Conservation (phyloP, 495 filamentous ascomycete genomes). For the Peziza echinospora region DNA sequence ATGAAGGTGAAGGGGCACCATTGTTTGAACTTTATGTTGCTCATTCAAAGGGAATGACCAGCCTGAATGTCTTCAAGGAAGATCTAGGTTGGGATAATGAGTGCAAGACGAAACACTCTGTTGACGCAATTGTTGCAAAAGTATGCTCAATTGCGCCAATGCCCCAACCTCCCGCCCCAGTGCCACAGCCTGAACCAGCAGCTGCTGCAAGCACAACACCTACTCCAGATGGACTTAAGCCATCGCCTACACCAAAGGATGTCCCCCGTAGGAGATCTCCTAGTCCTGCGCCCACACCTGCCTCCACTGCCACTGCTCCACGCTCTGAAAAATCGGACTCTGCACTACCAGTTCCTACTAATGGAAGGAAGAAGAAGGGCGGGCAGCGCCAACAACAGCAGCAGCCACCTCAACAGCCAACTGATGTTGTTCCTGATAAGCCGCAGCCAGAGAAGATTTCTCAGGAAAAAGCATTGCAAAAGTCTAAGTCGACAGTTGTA, state of each 20-base stretch:
- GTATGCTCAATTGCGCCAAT: constrained; percentile 14
- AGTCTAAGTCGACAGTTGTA: background rate
- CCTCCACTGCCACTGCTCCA: constrained; percentile 4
- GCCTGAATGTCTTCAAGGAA: constrained; percentile 57
- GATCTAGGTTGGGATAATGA: constrained; percentile 80
- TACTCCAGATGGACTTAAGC: constrained; percentile 1
- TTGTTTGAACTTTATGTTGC: constrained; percentile 91
- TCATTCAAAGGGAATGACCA: constrained; percentile 88
- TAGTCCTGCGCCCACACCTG: constrained; percentile 1
- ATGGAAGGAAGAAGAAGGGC: constrained; percentile 41
- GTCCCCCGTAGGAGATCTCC: background rate
- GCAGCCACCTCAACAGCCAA: background rate
- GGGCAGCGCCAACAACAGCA: constrained; percentile 19
- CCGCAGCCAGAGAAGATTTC: constrained; percentile 9
- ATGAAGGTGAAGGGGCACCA: constrained; percentile 27
- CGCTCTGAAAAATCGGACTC: constrained; percentile 17
- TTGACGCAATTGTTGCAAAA: constrained; percentile 48
- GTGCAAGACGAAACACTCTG: constrained; percentile 53
- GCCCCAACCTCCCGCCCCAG: constrained; percentile 15
- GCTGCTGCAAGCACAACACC: background rate
- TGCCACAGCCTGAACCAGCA: constrained; percentile 22
- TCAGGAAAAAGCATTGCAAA: constrained; percentile 1
- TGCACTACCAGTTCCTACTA: constrained; percentile 23
- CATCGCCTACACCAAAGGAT: background rate
- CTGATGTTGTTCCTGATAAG: constrained; percentile 4